Evolutionary conservation across 2,329 filamentous ascomycete species (phyloP).

Genomic region (Apiospora hydei): DNA sequence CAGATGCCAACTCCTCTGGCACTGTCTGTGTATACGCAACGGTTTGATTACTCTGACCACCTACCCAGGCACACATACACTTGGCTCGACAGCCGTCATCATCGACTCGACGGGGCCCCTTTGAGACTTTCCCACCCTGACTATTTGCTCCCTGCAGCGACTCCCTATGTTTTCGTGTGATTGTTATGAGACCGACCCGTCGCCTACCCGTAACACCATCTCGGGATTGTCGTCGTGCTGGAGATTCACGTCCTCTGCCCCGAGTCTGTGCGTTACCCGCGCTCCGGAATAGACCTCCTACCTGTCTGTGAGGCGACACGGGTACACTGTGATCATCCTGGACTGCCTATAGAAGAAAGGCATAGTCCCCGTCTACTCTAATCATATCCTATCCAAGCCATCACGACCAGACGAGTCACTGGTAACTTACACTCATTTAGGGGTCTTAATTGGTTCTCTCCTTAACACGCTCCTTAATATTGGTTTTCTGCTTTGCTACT

Average conservation of each 20-base stretch:
- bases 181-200: constrained; percentile 9
- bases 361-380: not conserved
- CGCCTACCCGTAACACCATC: not conserved
- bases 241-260: not conserved
- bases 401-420: constrained; percentile 5
- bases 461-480: not conserved
- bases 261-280: not conserved
- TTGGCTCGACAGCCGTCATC: not conserved
- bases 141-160: constrained; percentile 9
- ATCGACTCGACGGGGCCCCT: constrained; percentile 1
- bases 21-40: not conserved
- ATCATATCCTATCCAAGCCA: not conserved
- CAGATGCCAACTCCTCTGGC: not conserved
- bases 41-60: not conserved
- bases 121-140: not conserved
- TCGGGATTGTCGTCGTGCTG: not conserved
- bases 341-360: constrained; percentile 12
- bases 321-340: too few species aligned
- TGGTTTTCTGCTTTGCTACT: not conserved
- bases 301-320: not conserved
- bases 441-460: not conserved
- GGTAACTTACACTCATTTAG: constrained; percentile 16
- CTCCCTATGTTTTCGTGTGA: not conserved
- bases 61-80: not conserved
- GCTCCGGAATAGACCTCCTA: not conserved